Conservation (phyloP, 148 eudicot genomes). For the Bassia scoparia region DNA sequence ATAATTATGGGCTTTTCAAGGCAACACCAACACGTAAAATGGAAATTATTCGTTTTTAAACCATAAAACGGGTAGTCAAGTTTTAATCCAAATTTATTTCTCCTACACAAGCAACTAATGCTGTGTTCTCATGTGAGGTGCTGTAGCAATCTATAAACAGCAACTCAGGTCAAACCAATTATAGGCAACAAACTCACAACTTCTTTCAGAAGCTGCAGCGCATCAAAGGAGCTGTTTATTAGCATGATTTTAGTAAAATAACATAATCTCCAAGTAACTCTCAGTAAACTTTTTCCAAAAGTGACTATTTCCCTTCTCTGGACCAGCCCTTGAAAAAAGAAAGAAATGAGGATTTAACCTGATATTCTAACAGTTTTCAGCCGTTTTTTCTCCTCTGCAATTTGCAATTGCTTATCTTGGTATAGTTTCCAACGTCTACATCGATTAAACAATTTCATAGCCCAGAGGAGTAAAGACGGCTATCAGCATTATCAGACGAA, state of each 20-base stretch:
- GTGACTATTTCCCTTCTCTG: background rate
- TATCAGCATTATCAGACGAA: slow-evolving; percentile 97
- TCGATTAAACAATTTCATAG: slow-evolving; percentile 85
- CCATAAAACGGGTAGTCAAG: background rate
- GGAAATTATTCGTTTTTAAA: background rate
- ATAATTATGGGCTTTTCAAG: background rate
- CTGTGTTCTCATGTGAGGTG: background rate
- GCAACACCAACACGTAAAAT: background rate
- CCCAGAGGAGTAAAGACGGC: slow-evolving; percentile 98
- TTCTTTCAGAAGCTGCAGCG: slow-evolving; percentile 2
- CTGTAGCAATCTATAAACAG: too few species aligned
- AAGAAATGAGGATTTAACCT: slow-evolving; percentile 39
- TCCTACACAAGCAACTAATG: background rate
- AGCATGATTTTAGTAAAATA: background rate
- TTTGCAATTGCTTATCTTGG: slow-evolving; percentile 79
- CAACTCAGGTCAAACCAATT: background rate
- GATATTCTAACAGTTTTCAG: slow-evolving; percentile 64
- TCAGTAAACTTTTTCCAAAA: slow-evolving; percentile 1
- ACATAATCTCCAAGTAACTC: background rate
- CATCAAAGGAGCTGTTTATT: background rate
- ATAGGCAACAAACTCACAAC: background rate
- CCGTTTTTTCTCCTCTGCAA: slow-evolving; percentile 81
- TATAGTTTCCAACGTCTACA: slow-evolving; percentile 81
- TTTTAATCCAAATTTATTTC: background rate
- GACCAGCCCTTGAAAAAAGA: background rate